Conservation (phyloP, 2,329 filamentous ascomycete species). For the Neodidymelliopsis sp. region DNA sequence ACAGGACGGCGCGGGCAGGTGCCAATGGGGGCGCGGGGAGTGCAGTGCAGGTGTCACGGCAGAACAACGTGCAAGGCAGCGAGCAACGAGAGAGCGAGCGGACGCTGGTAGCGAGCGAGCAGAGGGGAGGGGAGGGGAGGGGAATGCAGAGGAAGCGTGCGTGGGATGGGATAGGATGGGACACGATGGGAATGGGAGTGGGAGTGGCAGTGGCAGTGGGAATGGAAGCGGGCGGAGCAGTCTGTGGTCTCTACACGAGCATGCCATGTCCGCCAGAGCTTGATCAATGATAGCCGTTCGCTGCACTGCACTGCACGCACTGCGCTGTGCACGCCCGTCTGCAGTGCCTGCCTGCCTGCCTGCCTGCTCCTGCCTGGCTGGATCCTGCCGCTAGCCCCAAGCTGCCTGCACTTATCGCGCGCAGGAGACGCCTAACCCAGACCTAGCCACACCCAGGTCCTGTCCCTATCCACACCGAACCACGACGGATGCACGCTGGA, state of each 20-base stretch:
- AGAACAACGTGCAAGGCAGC: no score
- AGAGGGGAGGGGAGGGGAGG: conserved; percentile 3
- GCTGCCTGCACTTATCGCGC: conserved; percentile 19
- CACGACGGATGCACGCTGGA: conserved; percentile 5
- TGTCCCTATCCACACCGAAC: no score
- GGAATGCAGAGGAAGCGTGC: conserved; percentile 6
- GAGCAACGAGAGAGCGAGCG: conserved; percentile 27
- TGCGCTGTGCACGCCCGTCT: background rate
- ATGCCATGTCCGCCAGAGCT: background rate
- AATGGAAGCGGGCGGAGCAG: no score
- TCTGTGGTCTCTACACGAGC: background rate
- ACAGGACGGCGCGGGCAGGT: conserved; percentile 15
- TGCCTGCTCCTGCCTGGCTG: conserved; percentile 6
- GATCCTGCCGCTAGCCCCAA: conserved; percentile 17
- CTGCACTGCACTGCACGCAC: conserved; percentile 1
- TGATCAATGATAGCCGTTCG: conserved; percentile 18
- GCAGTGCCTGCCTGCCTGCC: background rate
- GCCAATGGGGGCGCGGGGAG: conserved; percentile 9
- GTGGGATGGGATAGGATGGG: background rate
- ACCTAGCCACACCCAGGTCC: no score
- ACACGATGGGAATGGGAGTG: conserved; percentile 2
- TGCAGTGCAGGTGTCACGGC: conserved; percentile 22
- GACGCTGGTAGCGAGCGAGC: conserved; percentile 26
- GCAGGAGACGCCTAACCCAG: conserved; percentile 6
- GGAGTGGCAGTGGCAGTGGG: conserved; percentile 4